These are phyloP conservation scores for Gossypium davidsonii DNA, from an alignment of 441 rosid species.

Conservation along the genomic window DNA sequence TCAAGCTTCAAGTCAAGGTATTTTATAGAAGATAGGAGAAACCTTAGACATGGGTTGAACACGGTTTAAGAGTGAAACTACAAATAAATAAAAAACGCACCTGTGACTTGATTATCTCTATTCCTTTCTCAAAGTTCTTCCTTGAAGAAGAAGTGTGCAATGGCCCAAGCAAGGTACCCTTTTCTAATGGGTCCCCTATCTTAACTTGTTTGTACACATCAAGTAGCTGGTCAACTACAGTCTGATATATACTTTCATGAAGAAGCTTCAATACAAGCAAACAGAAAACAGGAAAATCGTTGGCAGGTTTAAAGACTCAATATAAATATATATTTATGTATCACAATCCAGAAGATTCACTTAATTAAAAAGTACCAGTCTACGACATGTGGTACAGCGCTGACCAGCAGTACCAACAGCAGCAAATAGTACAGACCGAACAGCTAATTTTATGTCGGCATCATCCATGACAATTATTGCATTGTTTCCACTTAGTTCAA, in stretches of 20 bases:
- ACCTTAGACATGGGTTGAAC: neutral
- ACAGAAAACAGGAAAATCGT: slow-evolving; percentile 6
- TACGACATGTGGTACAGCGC: slow-evolving; percentile 96
- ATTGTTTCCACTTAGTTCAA: slow-evolving; percentile 92
- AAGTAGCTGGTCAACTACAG: slow-evolving; percentile 29
- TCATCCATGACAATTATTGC: slow-evolving; percentile 93
- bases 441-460: slow-evolving; percentile 77
- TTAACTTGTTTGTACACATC: slow-evolving; percentile 79
- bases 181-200: slow-evolving; percentile 91
- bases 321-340: neutral
- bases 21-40: neutral
- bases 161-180: slow-evolving; percentile 84
- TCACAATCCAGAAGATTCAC: slow-evolving; percentile 4
- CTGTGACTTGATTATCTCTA: slow-evolving; percentile 85
- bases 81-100: slow-evolving; percentile 29
- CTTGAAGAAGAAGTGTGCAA: slow-evolving; percentile 69
- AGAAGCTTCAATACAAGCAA: slow-evolving; percentile 52
- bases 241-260: slow-evolving; percentile 77
- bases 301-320: neutral
- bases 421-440: slow-evolving; percentile 80
- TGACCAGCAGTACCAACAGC: slow-evolving; percentile 99
- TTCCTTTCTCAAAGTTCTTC: slow-evolving; percentile 76
- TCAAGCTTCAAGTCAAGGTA: neutral
- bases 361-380: slow-evolving; percentile 57
- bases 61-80: neutral